Evolutionary conservation across 495 filamentous ascomycete genomes (phyloP), one percentile per base, ranked within the genome.

Genomic region (Parathielavia hyrcaniae): DNA sequence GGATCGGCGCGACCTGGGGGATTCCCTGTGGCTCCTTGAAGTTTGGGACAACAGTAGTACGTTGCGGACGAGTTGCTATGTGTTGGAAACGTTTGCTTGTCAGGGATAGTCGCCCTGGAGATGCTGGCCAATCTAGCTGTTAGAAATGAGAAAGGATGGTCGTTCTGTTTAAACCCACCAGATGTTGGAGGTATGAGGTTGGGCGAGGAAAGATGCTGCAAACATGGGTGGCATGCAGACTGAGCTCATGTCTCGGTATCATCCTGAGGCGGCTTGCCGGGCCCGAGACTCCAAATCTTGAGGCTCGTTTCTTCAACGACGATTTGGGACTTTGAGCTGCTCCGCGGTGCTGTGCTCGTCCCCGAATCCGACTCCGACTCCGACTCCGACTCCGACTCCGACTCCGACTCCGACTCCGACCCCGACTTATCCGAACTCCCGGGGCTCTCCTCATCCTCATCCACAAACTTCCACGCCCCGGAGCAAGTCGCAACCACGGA

Each of bases 401-500:
- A 55, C 17, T 45, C 51, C 10, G 61, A 56, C 9, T 60, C n/a
- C n/a, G n/a, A n/a, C 13, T 49, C 55, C 3, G 54, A 55, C 17
- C 49, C 51, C 10, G 61, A 56, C 9, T 60, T 48, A 39, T 52
- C 49, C 1, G 45, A 32, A 8, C 36, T 55, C 30, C 47, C 61
- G 22, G 51, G 58, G 20, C 46, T 60, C 19, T 53, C 45, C 5
- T 55, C 61, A 10, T 67, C 59, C 8, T 65, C 65, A 17, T 69
- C 62, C 12, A 61, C 57, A 53, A 74, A 60, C 55, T 65, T 64
- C 75, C 75, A 78, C 55, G 75, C 67, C 17, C 89, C 89, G 26
- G 87, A 88, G 63, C 83, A 87, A 4, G 87, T 91, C n/a, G 85
- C 89, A 32, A 85, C 72, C 32, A 91, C 83, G 48, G 75, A 79